Conservation (phyloP, 1,284 basidiomycete genomes). For the Pyrrhoderma lamaoense region DNA sequence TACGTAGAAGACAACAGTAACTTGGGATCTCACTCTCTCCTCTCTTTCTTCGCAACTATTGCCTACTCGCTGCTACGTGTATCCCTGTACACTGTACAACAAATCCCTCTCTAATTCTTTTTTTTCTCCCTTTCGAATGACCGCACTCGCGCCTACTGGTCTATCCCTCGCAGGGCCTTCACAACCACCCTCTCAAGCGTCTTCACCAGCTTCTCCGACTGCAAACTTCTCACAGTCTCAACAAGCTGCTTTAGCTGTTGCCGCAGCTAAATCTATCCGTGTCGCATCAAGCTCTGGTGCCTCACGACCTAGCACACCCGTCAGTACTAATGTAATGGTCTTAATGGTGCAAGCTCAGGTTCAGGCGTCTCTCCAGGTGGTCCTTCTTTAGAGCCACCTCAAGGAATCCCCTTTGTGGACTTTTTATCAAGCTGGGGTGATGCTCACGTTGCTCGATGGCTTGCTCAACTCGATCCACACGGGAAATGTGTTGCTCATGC, state of each 20-base stretch:
- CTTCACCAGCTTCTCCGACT: slow-evolving; percentile 47
- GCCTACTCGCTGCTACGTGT: slow-evolving; percentile 5
- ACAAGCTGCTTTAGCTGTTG: slow-evolving; percentile 26
- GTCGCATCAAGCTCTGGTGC: slow-evolving; percentile 21
- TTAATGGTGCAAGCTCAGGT: slow-evolving; percentile 17
- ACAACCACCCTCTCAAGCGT: slow-evolving; percentile 37
- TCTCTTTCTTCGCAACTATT: slow-evolving; percentile 16
- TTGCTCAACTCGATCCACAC: slow-evolving; percentile 43
- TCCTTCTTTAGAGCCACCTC: slow-evolving; percentile 46
- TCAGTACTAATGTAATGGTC: slow-evolving; percentile 16
- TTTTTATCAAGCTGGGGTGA: slow-evolving; percentile 67
- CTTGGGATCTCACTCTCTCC: no score
- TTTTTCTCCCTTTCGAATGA: slow-evolving; percentile 14
- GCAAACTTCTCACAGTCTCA: slow-evolving; percentile 34
- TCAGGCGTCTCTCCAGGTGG: slow-evolving; percentile 29
- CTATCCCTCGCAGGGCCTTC: slow-evolving; percentile 31
- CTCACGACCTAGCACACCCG: slow-evolving; percentile 22
- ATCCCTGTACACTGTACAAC: no score
- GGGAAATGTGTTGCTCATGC: slow-evolving; percentile 63
- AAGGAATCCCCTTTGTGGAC: slow-evolving; percentile 49
- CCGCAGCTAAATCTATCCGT: slow-evolving; percentile 29
- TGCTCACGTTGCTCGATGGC: slow-evolving; percentile 61
- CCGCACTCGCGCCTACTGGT: slow-evolving; percentile 21
- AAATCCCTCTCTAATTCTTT: no score
- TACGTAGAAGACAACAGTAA: no score